Evolutionary conservation across 2,329 filamentous ascomycete genomes (phyloP).

Genomic region (Hysterium pulicare): DNA sequence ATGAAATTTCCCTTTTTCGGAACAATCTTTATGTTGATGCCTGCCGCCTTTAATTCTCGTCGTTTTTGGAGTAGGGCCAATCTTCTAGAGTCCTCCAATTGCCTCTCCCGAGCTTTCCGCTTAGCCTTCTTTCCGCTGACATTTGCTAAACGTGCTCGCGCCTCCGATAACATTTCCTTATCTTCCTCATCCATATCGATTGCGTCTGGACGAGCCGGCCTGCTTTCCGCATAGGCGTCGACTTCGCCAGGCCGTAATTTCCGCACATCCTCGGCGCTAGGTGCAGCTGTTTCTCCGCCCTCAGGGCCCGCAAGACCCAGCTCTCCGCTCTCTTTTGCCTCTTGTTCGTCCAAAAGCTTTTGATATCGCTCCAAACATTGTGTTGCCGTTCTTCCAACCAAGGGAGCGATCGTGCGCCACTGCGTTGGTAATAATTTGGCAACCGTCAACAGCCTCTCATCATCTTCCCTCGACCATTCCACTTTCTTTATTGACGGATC

Average conservation of each 20-base stretch:
- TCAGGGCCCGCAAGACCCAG: conserved; percentile 81
- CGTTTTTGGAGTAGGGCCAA: conserved; percentile 91
- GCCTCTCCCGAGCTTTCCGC: conserved; percentile 90
- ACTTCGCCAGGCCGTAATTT: conserved; percentile 86
- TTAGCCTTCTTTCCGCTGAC: conserved; percentile 99
- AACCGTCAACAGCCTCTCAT: conserved; percentile 93
- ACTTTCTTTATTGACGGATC: conserved; percentile 98
- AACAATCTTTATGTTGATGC: conserved; percentile 95
- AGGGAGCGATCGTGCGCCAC: conserved; percentile 97
- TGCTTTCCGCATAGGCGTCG: conserved; percentile 95
- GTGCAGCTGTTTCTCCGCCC: conserved; percentile 81
- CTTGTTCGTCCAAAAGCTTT: conserved; percentile 91
- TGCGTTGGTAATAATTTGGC: conserved; percentile 99
- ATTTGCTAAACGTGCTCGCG: conserved; percentile 90
- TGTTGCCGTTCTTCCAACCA: conserved; percentile 92
- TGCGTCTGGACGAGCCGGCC: conserved; percentile 91
- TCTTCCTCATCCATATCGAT: conserved; percentile 98
- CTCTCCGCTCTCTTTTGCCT: conserved; percentile 77
- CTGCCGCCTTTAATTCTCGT: conserved; percentile 92
- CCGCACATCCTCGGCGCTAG: conserved; percentile 88
- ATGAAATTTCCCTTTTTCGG: conserved; percentile 94
- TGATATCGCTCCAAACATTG: conserved; percentile 97
- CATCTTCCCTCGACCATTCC: conserved; percentile 98
- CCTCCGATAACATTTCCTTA: conserved; percentile 99
- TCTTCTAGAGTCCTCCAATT: conserved; percentile 89